Conservation (phyloP, 306 rosid genomes). For the Cicer chorassanicum region DNA sequence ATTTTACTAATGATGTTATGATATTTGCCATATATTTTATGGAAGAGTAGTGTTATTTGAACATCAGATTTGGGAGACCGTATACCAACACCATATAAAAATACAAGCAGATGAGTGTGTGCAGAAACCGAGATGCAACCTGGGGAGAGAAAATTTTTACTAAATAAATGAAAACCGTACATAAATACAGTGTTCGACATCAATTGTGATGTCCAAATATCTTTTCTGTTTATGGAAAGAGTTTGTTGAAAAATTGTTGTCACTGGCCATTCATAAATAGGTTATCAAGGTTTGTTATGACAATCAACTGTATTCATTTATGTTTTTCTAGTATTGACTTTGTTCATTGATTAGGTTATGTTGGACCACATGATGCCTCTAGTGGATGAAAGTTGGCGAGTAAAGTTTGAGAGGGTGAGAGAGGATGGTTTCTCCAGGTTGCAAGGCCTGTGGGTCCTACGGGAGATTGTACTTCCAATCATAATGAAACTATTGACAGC, state of each 20-base stretch:
- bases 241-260: too few relatives aligned
- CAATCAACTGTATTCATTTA: conserved; percentile 12
- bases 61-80: too few relatives aligned
- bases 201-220: too few relatives aligned
- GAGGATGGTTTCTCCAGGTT: conserved; percentile 97
- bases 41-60: too few relatives aligned
- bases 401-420: conserved; percentile 92
- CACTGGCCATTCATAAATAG: conserved; percentile 4
- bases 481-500: conserved; percentile 95
- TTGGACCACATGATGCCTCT: conserved; percentile 99
- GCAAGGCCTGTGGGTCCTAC: conserved; percentile 97
- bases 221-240: too few relatives aligned
- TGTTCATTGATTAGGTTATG: conserved; percentile 72
- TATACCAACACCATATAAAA: too few relatives aligned
- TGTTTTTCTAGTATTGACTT: conserved; percentile 39
- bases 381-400: conserved; percentile 93
- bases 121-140: too few relatives aligned
- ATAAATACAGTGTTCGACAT: too few relatives aligned
- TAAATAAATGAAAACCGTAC: too few relatives aligned
- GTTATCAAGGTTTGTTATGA: background rate
- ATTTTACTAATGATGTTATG: background rate
- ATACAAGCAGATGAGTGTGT: too few relatives aligned
- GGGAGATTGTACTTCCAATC: conserved; percentile 91
- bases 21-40: background rate
- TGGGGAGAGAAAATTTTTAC: too few relatives aligned